Evolutionary conservation across 768 basidiomycete genomes (phyloP), one percentile per base, ranked within the genome.

Genomic region (Amanita subjunquillea): DNA sequence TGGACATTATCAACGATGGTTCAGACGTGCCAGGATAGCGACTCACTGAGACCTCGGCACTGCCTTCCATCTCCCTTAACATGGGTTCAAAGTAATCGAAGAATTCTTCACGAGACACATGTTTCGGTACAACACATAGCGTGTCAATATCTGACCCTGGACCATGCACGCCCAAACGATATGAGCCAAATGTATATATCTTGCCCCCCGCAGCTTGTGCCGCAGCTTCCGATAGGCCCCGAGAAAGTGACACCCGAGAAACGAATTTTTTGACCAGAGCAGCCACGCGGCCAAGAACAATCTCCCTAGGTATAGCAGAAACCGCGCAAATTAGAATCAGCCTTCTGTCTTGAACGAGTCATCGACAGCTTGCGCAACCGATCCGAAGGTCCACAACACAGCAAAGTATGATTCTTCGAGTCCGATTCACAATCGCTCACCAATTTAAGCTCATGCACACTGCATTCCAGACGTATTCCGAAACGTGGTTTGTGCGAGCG

Each of bases 121-220:
- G 93, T 67, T 94, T 91, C 6, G 96, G 96, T 36, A 95, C 96
- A 34, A 98, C 95, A 63, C 91, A 89, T 20, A 99, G 72, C n/a
- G 94, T 96, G 73, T 99, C 96, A 65, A 99, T 97, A 79, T 99
- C 95, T 46, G 86, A 77, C 3, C 91, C 88, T 34, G 95, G 96
- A 10, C 91, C 91, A 67, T 98, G 96, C 20, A 98, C 96, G 54
- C 96, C 96, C 46, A 99, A 73, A 60, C 96, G 87, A 75, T 97
- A 98, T 48, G 94, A 97, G 39, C 96, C 96, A 67, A 95, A 99
- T 6, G 96, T 98, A 67, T 92, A 99, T 65, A 99, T 98, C 75
- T 98, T 95, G 57, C 94, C 96, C 48, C 96, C 96, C 7, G 96
- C 91, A 45, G 89, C 84, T 48, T 71, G 79, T 7, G 95, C 94